Evolutionary conservation across 1,284 basidiomycete genomes (phyloP), one percentile per base, ranked within the genome.

Genomic region (Hortiboletus rubellus): DNA sequence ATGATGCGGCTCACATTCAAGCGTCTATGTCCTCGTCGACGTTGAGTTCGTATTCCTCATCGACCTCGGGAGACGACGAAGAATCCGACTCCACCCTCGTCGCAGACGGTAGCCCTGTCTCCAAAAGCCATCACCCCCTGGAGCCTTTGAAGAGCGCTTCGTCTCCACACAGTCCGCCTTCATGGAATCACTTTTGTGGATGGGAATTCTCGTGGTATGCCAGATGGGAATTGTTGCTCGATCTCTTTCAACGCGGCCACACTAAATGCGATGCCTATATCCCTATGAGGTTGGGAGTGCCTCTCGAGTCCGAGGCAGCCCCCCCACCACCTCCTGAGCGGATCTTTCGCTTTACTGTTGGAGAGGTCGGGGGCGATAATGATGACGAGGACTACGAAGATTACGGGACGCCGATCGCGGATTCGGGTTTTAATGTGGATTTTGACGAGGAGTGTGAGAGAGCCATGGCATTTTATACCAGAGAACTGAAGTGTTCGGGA

Each of bases 181-280:
- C 58, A 3, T 67, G 71, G 60, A 40, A 45, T 15, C 50, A 17
- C 12, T 42, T 60, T 31, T 46, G 58, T 24, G 40, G 46, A 49
- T 74, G 69, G 72, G 63, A 63, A 36, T 17, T 60, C 9, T 69
- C 59, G 34, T 71, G 70, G 70, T 68, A 74, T 27, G 60, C 61
- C 44, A 71, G 64, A 47, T 72, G 70, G 70, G 62, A 66, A 49
- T 27, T 72, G 48, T 61, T 72, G 44, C 47, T 64, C 18, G 57
- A 52, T 36, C 66, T 73, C 27, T 63, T 69, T 36, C 68, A 66
- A 46, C 51, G 53, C 12, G 59, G 69, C 22, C 52, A 44, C 5
- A 38, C 36, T 30, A 54, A 50, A 18, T 50, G 49, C 18, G 43
- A 54, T 11, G 12, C 44, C 3, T 27, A 42, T 30, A 8, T 34